A percentile compares a stretch with the other conserved stretches of the same genome.
Evolutionary conservation across 768 basidiomycete species (phyloP).

Genomic region (Calocybe cyanea): DNA sequence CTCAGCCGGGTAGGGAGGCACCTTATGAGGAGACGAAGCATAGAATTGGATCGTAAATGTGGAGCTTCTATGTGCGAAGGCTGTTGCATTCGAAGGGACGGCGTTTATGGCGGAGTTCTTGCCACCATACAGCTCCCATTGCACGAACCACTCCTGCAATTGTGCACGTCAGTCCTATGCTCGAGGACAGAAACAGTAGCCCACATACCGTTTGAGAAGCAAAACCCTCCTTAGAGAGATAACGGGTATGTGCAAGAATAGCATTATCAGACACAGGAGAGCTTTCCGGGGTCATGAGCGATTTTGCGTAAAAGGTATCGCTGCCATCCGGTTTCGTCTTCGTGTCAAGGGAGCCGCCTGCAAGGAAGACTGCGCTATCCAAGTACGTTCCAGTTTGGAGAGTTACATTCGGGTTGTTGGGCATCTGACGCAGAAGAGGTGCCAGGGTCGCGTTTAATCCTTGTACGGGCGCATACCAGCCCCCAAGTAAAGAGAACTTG

Average conservation of each 20-base stretch:
- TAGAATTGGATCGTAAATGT: slow-evolving; percentile 50
- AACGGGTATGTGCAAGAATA: slow-evolving; percentile 27
- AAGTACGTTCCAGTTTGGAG: slow-evolving; percentile 18
- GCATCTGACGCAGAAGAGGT: slow-evolving; percentile 16
- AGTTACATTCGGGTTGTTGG: slow-evolving; percentile 1
- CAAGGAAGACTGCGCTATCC: slow-evolving; percentile 11
- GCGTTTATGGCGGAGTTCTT: slow-evolving; percentile 42
- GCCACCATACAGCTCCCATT: slow-evolving; percentile 43
- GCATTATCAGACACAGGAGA: slow-evolving; percentile 28
- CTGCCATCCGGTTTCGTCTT: slow-evolving; percentile 13
- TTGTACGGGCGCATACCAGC: slow-evolving; percentile 15
- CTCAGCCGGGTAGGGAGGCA: slow-evolving; percentile 38
- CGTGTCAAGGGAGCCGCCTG: slow-evolving; percentile 21
- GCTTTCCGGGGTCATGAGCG: slow-evolving; percentile 27
- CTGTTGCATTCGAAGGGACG: slow-evolving; percentile 34
- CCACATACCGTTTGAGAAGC: slow-evolving; percentile 23
- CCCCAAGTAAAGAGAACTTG: slow-evolving; percentile 27
- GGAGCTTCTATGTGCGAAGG: slow-evolving; percentile 42
- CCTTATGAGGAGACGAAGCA: slow-evolving; percentile 31
- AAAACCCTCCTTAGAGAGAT: slow-evolving; percentile 32
- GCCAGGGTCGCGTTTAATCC: slow-evolving; percentile 11
- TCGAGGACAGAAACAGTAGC: not conserved
- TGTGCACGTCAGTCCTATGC: not conserved
- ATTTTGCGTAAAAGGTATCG: slow-evolving; percentile 34
- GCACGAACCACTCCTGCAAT: slow-evolving; percentile 31